Evolutionary conservation across 139 green algal species (phyloP), one percentile per base, ranked within the genome.

Genomic region (Eudorina sp.): DNA sequence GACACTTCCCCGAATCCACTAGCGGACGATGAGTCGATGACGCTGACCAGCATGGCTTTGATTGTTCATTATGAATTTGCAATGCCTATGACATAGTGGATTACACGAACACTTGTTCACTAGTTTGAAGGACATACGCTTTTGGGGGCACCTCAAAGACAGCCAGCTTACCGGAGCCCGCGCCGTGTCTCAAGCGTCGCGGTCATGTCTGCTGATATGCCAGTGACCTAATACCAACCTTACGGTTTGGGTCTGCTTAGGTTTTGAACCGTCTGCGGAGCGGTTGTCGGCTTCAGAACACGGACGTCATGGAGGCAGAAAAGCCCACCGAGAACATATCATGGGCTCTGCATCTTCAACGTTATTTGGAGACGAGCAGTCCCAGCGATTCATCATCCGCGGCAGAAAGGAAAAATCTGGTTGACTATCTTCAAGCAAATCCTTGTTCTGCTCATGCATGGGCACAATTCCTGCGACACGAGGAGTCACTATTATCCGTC

Each of bases 361-460:
- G 68, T 23, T 89, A 91, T 46, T 9, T 93, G 7, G 11, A 45
- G 11, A 18, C 53, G 27, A 68, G 41, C 25, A 48, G 13, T 25
- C 0, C 51, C 0, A 34, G 41, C 11, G 45, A 74, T 46, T 1
- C 87, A 55, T 31, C 29, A 14, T 31, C 25, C 0, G 2, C 40
- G 21, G 31, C 81, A 16, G 62, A 93, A 70, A 76, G 90, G 3
- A 90, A 89, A 53, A 9, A 18, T 4, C 80, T 94, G 23, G 68
- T 84, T 5, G 90, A 89, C 23, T 77, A 84, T 45, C 74, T 97
- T 18, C 88, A 93, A 27, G 88, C 82, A 0, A 85, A 89, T 55
- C 84, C 92, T 0, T 64, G 60, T 4, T 90, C 84, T 18, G 88
- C 95, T 11, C 85, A 94, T 29, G 89, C 88, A 1, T 98, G 95